Base-by-base conservation (phyloP, 176 grass and related monocot genomes). In the Hyparrhenia diplandra region DNA sequence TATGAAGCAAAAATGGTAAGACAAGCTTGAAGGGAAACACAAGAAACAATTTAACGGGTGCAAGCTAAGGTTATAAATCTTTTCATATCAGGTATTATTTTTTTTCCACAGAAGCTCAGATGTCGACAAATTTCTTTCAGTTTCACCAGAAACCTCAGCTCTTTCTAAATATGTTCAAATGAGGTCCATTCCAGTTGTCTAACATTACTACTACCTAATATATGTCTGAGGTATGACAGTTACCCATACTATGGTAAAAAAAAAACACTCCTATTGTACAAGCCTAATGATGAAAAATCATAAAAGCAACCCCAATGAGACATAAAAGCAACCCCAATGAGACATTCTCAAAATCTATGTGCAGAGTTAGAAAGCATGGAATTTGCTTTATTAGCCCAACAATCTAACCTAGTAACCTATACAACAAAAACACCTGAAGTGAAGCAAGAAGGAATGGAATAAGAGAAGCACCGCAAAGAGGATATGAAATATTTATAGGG, bases 401-500 rank as follows among this genome's bases (percentile, higher is more conserved):
- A 29, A 5, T 29, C 69, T 24, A 66, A 37, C 25, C 17, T 40
- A 52, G 34, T n/a, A 64, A 37, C 31, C 40, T 47, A 39, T 47
- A 30, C 7, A 31, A 55, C 36, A 14, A 28, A 27, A 66, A 75
- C 10, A 66, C 5, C 1, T 51, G 10, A 6, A 14, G 17, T 3
- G 13, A 65, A 39, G 9, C 8, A 27, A 74, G 41, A 4, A 69
- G 66, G 17, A 71, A 66, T 21, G 4, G 43, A 65, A 28, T 65
- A 66, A 47, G 6, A 47, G 25, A 65, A 12, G 60, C 6, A 20
- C 18, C 3, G 31, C 46, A 13, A 65, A 65, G 52, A 73, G 40
- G 60, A 68, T n/a, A 79, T 34, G 58, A 79, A 73, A 82, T 46
- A 16, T 69, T 65, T 69, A 55, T 16, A 69, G n/a, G 13, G 13